A percentile compares a stretch with the other conserved stretches of the same genome.
These are phyloP conservation scores for Solanum bulbocastanum DNA, from an alignment of 257 asterid genomes.

Conservation along the genomic window DNA sequence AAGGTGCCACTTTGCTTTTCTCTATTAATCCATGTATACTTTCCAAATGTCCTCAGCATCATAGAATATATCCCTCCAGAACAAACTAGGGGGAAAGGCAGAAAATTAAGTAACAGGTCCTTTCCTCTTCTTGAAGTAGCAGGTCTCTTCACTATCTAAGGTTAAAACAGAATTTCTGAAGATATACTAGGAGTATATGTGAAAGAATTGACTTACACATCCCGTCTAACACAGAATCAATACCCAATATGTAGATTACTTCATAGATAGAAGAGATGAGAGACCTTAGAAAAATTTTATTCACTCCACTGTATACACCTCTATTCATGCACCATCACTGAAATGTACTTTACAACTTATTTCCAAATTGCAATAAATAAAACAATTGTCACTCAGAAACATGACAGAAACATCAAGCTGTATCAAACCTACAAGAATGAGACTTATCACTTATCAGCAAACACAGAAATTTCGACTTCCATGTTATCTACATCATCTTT, in stretches of 20 bases:
- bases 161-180: background rate
- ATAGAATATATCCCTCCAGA: background rate
- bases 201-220: background rate
- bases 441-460: background rate
- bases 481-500: background rate
- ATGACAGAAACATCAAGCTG: background rate
- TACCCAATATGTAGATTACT: background rate
- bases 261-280: background rate
- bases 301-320: background rate
- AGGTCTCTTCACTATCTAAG: background rate
- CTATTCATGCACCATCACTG: background rate
- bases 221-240: background rate
- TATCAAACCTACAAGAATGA: background rate
- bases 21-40: background rate
- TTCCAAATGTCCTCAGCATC: background rate
- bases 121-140: background rate
- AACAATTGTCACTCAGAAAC: background rate
- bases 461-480: background rate
- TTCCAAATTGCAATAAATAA: background rate
- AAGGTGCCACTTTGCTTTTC: background rate
- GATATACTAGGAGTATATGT: background rate
- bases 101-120: background rate
- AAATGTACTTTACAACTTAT: background rate
- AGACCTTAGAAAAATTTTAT: background rate
- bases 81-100: background rate